Evolutionary conservation across 2,329 filamentous ascomycete genomes (phyloP), one percentile per base, ranked within the genome.

Genomic region (Stenocarpella maydis): DNA sequence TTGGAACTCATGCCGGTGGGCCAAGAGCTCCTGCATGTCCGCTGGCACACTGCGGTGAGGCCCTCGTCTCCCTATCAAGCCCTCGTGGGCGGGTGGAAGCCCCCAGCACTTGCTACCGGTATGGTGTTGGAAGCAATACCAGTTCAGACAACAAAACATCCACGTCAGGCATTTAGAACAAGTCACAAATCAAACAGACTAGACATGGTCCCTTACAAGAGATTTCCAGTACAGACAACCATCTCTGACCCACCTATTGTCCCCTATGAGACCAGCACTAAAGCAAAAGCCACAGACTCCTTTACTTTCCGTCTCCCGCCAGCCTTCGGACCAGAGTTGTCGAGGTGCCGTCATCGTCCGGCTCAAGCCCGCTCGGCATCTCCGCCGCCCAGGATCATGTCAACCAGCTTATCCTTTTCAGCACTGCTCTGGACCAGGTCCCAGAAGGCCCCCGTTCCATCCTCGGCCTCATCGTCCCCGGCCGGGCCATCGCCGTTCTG

Each of bases 381-480:
- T 15, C 70, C 67, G 8, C 58, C 52, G 4, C 75, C 74, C 39
- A 78, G 34, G 17, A 78, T 73, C 76, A 77, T 76, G 68, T 76
- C 74, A 31, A 76, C 60, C 67, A 75, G 43, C 72, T 74, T 75
- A 4, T 74, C 73, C 74, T 70, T 75, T 72, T 76, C 76, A 5
- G 72, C 73, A 58, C 74, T 78, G 71, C 75, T 76, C 73, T 77
- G 73, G 9, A 77, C 74, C 68, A 78, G 31, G 28, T 74, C 75
- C 75, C 75, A 77, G 61, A 77, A 78, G 1, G 75, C 73, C 21
- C 73, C 76, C 3, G 65, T 74, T 3, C 73, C 74, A 43, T 73
- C 72, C n/a, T 65, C 71, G 6, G 37, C 70, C 21, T 49, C 73
- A 6, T 69, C 72, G 10, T 37, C 52, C 28, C 21, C 67, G 4